A percentile compares a stretch with the other conserved stretches of the same genome.
These are phyloP conservation scores for Leccinum fallax DNA, from an alignment of 1,284 basidiomycete species.

Conservation along the genomic window DNA sequence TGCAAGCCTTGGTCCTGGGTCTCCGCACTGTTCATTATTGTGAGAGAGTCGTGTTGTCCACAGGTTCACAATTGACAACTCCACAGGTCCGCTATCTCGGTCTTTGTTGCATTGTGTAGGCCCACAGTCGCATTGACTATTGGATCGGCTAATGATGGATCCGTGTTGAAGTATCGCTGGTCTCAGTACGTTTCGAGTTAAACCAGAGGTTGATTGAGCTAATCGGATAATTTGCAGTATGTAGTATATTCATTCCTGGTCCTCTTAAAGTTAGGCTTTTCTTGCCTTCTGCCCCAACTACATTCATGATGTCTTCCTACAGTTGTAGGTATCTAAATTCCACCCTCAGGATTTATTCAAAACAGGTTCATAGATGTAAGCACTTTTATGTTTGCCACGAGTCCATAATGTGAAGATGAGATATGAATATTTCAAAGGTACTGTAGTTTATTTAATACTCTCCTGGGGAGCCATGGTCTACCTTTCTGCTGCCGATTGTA, in stretches of 20 bases:
- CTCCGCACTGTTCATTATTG: constrained; percentile 1
- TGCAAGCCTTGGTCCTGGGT: constrained; percentile 1
- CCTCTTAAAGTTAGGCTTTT: not conserved
- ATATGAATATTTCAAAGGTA: not conserved
- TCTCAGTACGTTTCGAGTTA: not conserved
- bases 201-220: not conserved
- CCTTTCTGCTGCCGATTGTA: not conserved
- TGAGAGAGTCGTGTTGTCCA: not conserved
- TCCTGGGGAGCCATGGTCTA: not conserved
- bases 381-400: not conserved
- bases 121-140: not conserved
- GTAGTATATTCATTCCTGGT: not conserved
- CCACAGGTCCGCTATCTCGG: not conserved
- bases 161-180: not conserved
- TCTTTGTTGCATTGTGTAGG: not conserved
- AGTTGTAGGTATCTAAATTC: not conserved
- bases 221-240: not conserved
- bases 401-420: not conserved
- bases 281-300: not conserved
- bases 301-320: not conserved
- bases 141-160: not conserved
- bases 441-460: not conserved
- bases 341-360: not conserved
- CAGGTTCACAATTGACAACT: not conserved
- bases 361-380: not conserved